Evolutionary conservation across 1,139 yeast genomes (phyloP).

Genomic region (Taphrina sp.): DNA sequence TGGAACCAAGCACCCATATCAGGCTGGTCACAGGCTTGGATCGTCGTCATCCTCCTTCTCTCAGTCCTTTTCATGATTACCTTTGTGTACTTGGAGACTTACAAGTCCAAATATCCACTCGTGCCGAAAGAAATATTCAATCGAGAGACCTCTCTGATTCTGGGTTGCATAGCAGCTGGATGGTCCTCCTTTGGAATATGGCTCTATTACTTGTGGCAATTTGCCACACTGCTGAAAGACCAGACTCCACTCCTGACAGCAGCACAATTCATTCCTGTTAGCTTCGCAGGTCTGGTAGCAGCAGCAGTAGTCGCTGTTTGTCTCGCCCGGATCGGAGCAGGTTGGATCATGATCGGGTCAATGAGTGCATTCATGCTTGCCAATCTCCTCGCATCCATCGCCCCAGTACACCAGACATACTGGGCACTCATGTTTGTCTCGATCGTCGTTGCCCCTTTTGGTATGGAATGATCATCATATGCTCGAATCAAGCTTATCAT

Average conservation of each 20-base stretch:
- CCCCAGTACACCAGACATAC: conserved; percentile 45
- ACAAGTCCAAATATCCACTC: conserved; percentile 7
- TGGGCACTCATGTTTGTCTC: conserved; percentile 58
- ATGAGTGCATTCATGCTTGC: conserved; percentile 46
- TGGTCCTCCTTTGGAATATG: conserved; percentile 29
- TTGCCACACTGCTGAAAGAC: conserved; percentile 46
- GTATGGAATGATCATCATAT: too few relatives aligned
- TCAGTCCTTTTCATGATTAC: conserved; percentile 1
- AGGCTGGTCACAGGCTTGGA: conserved; percentile 15
- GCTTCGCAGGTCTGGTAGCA: conserved; percentile 50
- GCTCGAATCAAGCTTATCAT: too few relatives aligned
- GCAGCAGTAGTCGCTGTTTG: conserved; percentile 48
- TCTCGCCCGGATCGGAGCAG: conserved; percentile 38
- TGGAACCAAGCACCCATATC: conserved; percentile 25
- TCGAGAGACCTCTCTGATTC: conserved; percentile 3
- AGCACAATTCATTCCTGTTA: conserved; percentile 48
- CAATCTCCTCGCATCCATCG: conserved; percentile 39
- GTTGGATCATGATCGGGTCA: conserved; percentile 41
- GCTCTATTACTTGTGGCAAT: conserved; percentile 36
- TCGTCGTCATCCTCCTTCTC: conserved; percentile 5
- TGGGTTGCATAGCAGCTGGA: conserved; percentile 19
- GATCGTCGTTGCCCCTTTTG: conserved; percentile 52
- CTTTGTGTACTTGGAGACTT: conserved; percentile 10
- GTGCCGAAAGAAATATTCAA: conserved; percentile 26
- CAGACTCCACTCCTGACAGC: conserved; percentile 47